Evolutionary conservation across 257 asterid genomes (phyloP).

Genomic region (Solanum chiquidenum): DNA sequence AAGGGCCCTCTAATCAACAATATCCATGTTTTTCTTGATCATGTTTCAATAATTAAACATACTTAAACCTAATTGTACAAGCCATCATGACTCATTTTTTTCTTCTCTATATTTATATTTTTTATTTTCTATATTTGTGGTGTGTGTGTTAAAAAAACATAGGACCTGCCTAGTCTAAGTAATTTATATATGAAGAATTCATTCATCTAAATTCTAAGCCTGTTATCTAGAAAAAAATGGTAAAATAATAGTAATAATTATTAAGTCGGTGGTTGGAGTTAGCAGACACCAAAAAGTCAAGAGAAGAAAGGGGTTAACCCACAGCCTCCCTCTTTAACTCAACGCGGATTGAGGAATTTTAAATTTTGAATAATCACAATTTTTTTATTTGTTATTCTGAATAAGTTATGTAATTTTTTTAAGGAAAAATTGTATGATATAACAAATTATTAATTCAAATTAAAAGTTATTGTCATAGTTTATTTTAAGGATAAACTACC

Average conservation of each 20-base stretch:
- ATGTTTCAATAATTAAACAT: neutral
- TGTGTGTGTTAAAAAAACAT: neutral
- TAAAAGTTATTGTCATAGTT: too few species aligned
- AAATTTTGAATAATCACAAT: neutral
- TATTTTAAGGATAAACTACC: too few species aligned
- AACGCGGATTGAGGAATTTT: neutral
- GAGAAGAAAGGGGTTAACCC: neutral
- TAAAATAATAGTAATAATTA: neutral
- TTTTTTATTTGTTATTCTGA: neutral
- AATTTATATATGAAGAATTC: neutral
- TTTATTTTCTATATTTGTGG: neutral
- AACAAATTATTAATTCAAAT: too few species aligned
- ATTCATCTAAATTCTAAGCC: neutral
- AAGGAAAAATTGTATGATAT: too few species aligned
- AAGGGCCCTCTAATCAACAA: neutral
- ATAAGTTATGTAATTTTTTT: neutral
- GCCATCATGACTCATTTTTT: neutral
- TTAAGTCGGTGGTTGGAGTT: constrained; percentile 9
- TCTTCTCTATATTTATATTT: neutral
- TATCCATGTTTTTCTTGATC: neutral
- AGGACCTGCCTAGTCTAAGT: neutral
- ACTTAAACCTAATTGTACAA: neutral
- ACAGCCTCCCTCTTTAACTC: neutral
- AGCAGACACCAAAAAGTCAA: constrained; percentile 9
- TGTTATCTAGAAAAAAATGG: neutral